A percentile compares a stretch with the other conserved stretches of the same genome.
Conservation (phyloP, 768 basidiomycete genomes). For the Mycena belliarum region DNA sequence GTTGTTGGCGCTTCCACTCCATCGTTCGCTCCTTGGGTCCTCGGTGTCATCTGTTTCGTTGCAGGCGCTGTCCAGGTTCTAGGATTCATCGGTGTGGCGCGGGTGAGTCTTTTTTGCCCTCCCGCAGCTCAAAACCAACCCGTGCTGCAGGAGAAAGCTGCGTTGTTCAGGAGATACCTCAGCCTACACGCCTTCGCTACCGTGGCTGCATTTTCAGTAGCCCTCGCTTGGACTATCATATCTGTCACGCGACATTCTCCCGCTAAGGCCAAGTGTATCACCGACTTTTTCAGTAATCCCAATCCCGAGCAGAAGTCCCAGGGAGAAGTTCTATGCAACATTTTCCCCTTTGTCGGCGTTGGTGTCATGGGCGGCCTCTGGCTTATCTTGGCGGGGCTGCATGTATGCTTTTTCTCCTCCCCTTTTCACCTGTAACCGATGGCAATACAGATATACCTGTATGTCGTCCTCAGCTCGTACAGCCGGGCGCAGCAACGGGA, state of each 20-base stretch:
- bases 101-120: conserved; percentile 44
- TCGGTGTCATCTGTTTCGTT: conserved; percentile 76
- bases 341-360: conserved; percentile 91
- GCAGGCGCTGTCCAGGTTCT: conserved; percentile 77
- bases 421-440: conserved; percentile 11
- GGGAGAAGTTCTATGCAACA: conserved; percentile 76
- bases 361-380: conserved; percentile 91
- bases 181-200: conserved; percentile 61
- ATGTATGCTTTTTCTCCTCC: conserved; percentile 48
- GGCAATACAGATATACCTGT: conserved; percentile 47
- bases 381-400: conserved; percentile 75
- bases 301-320: conserved; percentile 39
- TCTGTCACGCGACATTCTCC: conserved; percentile 76
- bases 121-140: conserved; percentile 1
- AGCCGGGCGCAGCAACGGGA: conserved; percentile 73
- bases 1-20: conserved; percentile 90
- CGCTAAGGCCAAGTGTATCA: conserved; percentile 68
- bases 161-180: conserved; percentile 66
- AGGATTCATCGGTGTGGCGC: conserved; percentile 83
- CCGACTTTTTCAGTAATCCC: conserved; percentile 52
- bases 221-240: conserved; percentile 79
- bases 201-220: conserved; percentile 68
- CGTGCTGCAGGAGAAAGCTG: conserved; percentile 58
- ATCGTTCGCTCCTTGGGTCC: conserved; percentile 68
- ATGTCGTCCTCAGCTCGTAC: conserved; percentile 56